phyloP scores from a whole-genome alignment of 176 grass and related monocot species.

The Aegilops longissima region DNA sequence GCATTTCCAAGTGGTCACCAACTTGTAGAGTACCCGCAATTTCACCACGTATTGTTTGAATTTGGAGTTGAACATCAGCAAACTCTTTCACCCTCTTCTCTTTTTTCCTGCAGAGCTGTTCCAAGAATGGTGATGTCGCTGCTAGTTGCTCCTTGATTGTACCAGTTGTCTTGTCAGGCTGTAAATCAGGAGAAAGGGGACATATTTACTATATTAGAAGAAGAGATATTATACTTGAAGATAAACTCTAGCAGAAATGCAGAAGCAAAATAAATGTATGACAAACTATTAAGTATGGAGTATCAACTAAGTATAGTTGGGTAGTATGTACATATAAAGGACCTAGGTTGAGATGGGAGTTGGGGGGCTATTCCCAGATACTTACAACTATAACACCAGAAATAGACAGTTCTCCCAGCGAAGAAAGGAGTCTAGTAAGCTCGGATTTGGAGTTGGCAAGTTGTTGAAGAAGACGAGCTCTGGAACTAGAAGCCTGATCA shows the following conservation, averaged over 20 bases:
- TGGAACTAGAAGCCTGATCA: conserved; percentile 75
- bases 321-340: not conserved
- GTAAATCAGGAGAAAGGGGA: conserved; percentile 21
- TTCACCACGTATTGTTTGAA: conserved; percentile 71
- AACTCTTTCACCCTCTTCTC: conserved; percentile 85
- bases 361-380: not conserved
- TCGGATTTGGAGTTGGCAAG: conserved; percentile 73
- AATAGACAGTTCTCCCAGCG: conserved; percentile 78
- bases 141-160: conserved; percentile 90
- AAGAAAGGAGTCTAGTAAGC: conserved; percentile 64
- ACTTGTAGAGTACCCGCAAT: conserved; percentile 57
- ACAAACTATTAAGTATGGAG: not conserved
- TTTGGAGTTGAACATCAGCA: conserved; percentile 62
- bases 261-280: not conserved
- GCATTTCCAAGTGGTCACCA: conserved; percentile 38
- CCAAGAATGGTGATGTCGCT: conserved; percentile 68
- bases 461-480: conserved; percentile 62
- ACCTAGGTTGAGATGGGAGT: not conserved
- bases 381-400: conserved; percentile 65
- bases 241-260: conserved; percentile 1
- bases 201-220: not conserved
- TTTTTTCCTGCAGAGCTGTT: conserved; percentile 62
- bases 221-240: not conserved
- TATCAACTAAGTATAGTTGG: not conserved
- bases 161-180: conserved; percentile 86